A percentile compares a stretch with the other conserved stretches of the same genome.
phyloP scores from a whole-genome alignment of 208 protist species.

The Perkinsela sp. region DNA sequence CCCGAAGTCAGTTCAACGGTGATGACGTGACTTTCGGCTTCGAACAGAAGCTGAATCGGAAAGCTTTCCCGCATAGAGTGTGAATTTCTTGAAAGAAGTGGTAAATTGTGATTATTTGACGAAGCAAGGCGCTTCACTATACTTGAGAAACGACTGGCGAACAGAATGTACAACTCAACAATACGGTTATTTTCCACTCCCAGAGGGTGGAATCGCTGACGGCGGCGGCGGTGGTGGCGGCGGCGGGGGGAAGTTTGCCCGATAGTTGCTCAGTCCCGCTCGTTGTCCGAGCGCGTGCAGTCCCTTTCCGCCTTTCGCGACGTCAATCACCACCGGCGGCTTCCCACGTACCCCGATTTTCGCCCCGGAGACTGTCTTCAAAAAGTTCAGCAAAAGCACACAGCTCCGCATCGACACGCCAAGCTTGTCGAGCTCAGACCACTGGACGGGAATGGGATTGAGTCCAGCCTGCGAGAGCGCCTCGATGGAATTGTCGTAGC shows the following conservation, averaged over 20 bases:
- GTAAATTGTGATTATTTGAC: constrained; percentile 1
- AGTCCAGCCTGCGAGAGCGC: constrained; percentile 39
- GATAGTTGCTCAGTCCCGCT: too few relatives aligned
- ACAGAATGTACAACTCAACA: too few relatives aligned
- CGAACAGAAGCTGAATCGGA: constrained; percentile 21
- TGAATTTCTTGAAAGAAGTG: background rate
- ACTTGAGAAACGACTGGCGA: too few relatives aligned
- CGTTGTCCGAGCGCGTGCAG: background rate
- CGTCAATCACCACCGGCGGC: background rate
- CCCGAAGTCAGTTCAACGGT: constrained; percentile 18
- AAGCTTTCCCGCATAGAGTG: constrained; percentile 2
- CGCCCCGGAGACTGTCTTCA: constrained; percentile 22
- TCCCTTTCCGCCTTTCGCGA: background rate
- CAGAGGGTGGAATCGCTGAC: too few relatives aligned
- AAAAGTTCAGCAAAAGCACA: constrained; percentile 46
- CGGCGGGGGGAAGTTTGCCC: too few relatives aligned
- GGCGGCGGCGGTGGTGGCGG: too few relatives aligned
- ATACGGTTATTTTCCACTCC: too few relatives aligned
- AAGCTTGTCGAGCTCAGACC: constrained; percentile 68
- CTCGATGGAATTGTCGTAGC: constrained; percentile 61
- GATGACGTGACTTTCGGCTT: constrained; percentile 13
- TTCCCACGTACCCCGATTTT: background rate
- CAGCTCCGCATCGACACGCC: constrained; percentile 57
- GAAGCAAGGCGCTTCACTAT: background rate
- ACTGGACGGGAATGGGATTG: constrained; percentile 61